phyloP scores from a whole-genome alignment of 2,329 filamentous ascomycete genomes.

The Tolypocladium endophyticum region DNA sequence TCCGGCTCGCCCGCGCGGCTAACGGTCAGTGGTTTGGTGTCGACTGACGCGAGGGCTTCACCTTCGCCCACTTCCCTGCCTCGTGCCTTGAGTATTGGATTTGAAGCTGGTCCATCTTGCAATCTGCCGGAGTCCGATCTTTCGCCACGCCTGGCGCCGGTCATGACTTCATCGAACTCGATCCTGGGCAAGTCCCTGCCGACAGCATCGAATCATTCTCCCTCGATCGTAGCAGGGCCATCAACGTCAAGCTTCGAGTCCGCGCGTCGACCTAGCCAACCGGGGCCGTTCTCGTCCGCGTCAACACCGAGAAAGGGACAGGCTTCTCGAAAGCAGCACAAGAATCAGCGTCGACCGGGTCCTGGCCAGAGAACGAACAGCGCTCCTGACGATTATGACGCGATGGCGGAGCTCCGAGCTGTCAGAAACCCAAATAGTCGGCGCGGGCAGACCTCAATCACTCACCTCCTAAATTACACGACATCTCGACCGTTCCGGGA shows the following conservation, averaged over 20 bases:
- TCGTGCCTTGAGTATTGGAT: not conserved
- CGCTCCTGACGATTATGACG: slow-evolving; percentile 66
- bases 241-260: slow-evolving; percentile 38
- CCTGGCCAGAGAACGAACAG: slow-evolving; percentile 22
- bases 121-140: not conserved
- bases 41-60: not conserved
- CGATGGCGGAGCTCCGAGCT: slow-evolving; percentile 66
- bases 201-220: slow-evolving; percentile 27
- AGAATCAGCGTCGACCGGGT: slow-evolving; percentile 63
- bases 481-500: slow-evolving; percentile 61
- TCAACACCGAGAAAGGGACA: slow-evolving; percentile 63
- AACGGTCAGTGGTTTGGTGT: not conserved
- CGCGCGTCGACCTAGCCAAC: slow-evolving; percentile 34
- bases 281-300: slow-evolving; percentile 18
- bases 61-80: not conserved
- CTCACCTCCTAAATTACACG: slow-evolving; percentile 88
- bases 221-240: slow-evolving; percentile 29
- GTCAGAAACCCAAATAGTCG: slow-evolving; percentile 52
- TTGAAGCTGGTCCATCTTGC: not conserved
- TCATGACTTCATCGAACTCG: slow-evolving; percentile 23
- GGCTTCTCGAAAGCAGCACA: slow-evolving; percentile 69
- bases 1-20: slow-evolving; percentile 1
- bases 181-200: slow-evolving; percentile 41
- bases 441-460: slow-evolving; percentile 93
- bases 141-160: slow-evolving; percentile 4